phyloP scores from a whole-genome alignment of 768 basidiomycete genomes.

The Kwoniella sp. region DNA sequence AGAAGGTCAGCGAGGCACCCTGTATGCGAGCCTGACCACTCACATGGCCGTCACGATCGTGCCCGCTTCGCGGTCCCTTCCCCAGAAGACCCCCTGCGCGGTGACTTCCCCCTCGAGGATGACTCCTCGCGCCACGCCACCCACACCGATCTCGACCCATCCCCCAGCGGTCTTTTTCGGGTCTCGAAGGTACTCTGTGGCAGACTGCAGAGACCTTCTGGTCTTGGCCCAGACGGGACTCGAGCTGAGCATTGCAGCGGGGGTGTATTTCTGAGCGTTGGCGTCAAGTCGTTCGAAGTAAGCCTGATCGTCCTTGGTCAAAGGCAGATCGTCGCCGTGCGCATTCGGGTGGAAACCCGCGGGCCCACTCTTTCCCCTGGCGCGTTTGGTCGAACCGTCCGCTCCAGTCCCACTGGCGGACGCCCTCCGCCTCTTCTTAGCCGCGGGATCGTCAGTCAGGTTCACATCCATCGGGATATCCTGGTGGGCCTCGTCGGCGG shows the following conservation, averaged over 20 bases:
- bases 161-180: conserved; percentile 34
- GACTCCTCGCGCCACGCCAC: conserved; percentile 40
- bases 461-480: background rate
- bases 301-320: conserved; percentile 15
- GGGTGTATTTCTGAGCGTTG: conserved; percentile 19
- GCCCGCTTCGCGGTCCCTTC: conserved; percentile 23
- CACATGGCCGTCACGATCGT: conserved; percentile 37
- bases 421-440: conserved; percentile 30
- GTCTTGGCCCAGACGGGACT: conserved; percentile 44
- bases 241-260: conserved; percentile 20
- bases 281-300: conserved; percentile 23
- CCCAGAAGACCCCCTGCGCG: conserved; percentile 33
- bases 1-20: too few species aligned
- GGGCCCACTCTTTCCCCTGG: conserved; percentile 7
- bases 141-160: conserved; percentile 36
- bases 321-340: background rate
- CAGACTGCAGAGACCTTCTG: conserved; percentile 22
- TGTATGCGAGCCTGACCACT: too few species aligned
- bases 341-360: background rate
- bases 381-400: conserved; percentile 11
- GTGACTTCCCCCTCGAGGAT: conserved; percentile 35
- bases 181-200: conserved; percentile 34
- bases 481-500: background rate
- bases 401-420: conserved; percentile 15
- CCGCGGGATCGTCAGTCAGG: background rate